Evolutionary conservation across 1,284 basidiomycete genomes (phyloP), one percentile per base, ranked within the genome.

Genomic region (Cerioporus squamosus): DNA sequence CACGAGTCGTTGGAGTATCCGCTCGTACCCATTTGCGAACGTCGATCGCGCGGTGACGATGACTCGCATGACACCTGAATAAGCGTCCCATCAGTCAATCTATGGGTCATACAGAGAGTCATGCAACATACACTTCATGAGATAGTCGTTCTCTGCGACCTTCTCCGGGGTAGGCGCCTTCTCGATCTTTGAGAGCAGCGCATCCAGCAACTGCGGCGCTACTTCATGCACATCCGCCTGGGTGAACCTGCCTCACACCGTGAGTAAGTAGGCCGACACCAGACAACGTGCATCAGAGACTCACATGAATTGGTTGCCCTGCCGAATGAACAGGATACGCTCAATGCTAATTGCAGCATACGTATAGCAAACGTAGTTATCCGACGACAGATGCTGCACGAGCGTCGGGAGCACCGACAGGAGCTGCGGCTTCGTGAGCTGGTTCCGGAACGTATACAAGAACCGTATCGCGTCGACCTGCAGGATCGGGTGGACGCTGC

Each of bases 391-490:
- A 73, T 98, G 96, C 31, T 84, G 87, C n/a, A 91, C 87, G 3
- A 99, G 84, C 7, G 94, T 79, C 0, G 96, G 96, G 2, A 99
- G 79, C 10, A 98, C 97, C 0, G 93, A 90, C 9, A 97, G 79
- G 8, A 99, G 82, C 81, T 99, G 97, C 26, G 92, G 87, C 79
- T 98, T 98, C 14, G 94, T 97, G 55, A 99, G 83, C 93, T 95
- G 97, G 70, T 97, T 96, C 18, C 97, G 84, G 85, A 99, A 99
- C 0, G 94, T 97, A 70, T 94, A 84, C 51, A 97, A 75, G 78
- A 94, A 97, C 55, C 94, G 90, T 73, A 99, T 98, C 4, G 96
- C 95, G 73, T 98, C 95, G 36, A 97, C 95, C 69, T 96, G 94
- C 42, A 99, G 80, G 66, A 99, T 94, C 5, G 95, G 92, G 70